A percentile compares a stretch with the other conserved stretches of the same genome.
Conservation (phyloP, 108 stramenopile species). For the Cyclotella choctawhatcheeana region DNA sequence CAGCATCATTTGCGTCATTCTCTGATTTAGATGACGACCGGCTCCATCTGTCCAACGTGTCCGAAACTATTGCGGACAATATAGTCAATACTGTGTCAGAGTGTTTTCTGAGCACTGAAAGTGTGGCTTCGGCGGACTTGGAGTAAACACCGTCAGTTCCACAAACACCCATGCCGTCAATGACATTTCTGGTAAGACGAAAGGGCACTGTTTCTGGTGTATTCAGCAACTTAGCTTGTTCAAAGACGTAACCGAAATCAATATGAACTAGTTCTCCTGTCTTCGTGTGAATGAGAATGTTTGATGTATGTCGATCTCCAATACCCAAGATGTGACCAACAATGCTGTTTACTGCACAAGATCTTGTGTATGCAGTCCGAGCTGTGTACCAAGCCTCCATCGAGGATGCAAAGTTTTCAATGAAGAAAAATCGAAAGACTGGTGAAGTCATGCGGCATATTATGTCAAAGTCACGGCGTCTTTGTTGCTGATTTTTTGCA, state of each 20-base stretch:
- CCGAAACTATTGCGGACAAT: conserved; percentile 92
- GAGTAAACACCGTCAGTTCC: conserved; percentile 93
- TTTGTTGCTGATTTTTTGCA: conserved; percentile 3
- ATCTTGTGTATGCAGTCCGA: conserved; percentile 87
- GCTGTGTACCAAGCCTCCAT: conserved; percentile 88
- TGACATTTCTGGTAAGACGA: conserved; percentile 94
- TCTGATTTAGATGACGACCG: conserved; percentile 35
- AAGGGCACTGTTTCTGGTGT: conserved; percentile 97
- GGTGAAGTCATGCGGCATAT: conserved; percentile 12
- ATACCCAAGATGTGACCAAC: conserved; percentile 99
- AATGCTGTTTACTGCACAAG: conserved; percentile 93
- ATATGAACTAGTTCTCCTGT: conserved; percentile 97
- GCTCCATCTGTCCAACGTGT: conserved; percentile 95
- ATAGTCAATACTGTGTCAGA: conserved; percentile 87
- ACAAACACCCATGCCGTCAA: conserved; percentile 96
- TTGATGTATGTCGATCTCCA: conserved; percentile 96
- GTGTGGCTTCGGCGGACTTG: conserved; percentile 77
- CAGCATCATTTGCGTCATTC: conserved; percentile 60
- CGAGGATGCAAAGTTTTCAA: conserved; percentile 90
- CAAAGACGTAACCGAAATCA: conserved; percentile 99
- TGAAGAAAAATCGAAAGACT: conserved; percentile 95
- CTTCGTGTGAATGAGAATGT: conserved; percentile 92
- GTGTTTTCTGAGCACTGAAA: conserved; percentile 83
- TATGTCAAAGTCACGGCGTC: conserved; percentile 7
- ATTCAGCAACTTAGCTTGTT: conserved; percentile 92